Evolutionary conservation across 345 rosid species (phyloP), one percentile per base, ranked within the genome.

Genomic region (Combretum micranthum): DNA sequence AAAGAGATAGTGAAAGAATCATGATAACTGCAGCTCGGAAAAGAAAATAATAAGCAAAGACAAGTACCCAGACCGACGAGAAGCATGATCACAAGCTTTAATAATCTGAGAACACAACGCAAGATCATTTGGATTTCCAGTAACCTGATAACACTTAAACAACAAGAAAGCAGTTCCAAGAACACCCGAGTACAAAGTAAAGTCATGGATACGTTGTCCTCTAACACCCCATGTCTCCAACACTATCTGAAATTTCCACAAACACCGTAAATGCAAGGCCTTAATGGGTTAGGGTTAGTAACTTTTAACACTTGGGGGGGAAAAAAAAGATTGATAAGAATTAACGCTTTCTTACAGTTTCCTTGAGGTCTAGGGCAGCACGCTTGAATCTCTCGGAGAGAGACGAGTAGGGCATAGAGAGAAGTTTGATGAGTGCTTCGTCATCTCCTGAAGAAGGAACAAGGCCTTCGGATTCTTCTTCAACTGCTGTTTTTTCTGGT

Each of bases 351-450:
- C 23, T 52, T 73, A 90, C 97, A 16, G 74, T 81, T 69, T 84
- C 93, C 78, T 84, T 90, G 64, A 90, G 80, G 62, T 84, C 82
- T 57, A 87, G 66, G 37, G 85, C 97, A 25, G 82, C 66, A 54
- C 79, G 76, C 51, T 69, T 78, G 66, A 90, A 76, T 47, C 62
- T 72, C 58, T 75, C 77, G 18, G 88, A 78, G 67, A 87, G 75
- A 57, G 74, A 51, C 20, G 78, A 53, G 77, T 80, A 78, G 0
- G 94, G 88, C 83, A 70, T 75, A 22, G 81, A 77, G 50, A 90
- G 90, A 39, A 87, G 82, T 50, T 78, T 77, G 72, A 60, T 48
- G 51, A 84, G 75, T n/a, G 90, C 60, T 60, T 80, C 85, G 42
- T 66, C 79, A 44, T 32, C 39, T 32, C 39, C 39, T 5, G 39